Evolutionary conservation across 2,329 filamentous ascomycete species (phyloP), one percentile per base, ranked within the genome.

Genomic region (Xylaria sp.): DNA sequence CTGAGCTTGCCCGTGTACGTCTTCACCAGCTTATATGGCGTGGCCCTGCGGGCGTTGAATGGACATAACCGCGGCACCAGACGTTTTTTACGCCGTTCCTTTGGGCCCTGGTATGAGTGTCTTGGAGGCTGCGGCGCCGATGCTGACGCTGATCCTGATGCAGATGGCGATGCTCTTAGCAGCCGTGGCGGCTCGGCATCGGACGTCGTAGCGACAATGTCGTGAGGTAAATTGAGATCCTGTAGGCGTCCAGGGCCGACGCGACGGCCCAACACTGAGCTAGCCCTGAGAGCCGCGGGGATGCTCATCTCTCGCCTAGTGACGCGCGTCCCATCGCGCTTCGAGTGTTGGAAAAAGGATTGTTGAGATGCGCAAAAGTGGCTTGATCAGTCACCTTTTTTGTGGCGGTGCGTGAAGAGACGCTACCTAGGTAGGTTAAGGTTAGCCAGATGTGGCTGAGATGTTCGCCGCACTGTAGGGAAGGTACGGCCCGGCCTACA

Each of bases 11-110:
- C 1, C 4, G 43, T 64, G 31, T 62, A 62, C 6, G n/a, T 25
- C 35, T 52, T 58, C 4, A 62, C 62, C 9, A 64, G 49, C 25
- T 52, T 62, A 7, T 58, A 25, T 3, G 58, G 53, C 3, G 58
- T 47, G 3, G 15, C 35, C 25, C 29, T 62, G 7, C 41, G 40
- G 4, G 58, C 54, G 29, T 62, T 54, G 11, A 61, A 38, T 6
- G 60, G 55, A 31, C 41, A 40, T 35, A 62, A n/a, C 17, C 31
- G 41, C 19, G 60, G 60, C 9, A 51, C 35, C 3, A 1, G 7
- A 33, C 21, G 48, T 17, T 13, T 49, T 13, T 35, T 35, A 3
- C 17, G 5, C 2, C 23, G 11, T 8, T 35, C 10, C 17, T 9
- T 31, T 17, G 10, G n/a, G 13, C 21, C 5, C 27, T 13, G 44